Evolutionary conservation across 2,329 filamentous ascomycete species (phyloP).

Genomic region (Colletotrichum sansevieriae): DNA sequence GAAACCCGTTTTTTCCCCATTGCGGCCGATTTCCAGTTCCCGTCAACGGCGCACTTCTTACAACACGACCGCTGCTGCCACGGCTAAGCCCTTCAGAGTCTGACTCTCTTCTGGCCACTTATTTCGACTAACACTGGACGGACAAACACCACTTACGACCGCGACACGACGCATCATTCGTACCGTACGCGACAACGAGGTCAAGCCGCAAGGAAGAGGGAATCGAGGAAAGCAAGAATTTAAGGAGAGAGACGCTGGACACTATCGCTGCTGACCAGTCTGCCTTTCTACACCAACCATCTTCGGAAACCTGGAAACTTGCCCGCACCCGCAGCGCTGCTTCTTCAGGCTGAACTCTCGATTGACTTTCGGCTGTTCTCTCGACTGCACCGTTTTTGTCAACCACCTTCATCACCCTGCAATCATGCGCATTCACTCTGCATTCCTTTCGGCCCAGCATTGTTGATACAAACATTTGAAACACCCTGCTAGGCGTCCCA

Average conservation of each 20-base stretch:
- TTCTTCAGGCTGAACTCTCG: slow-evolving; percentile 21
- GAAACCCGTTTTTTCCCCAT: slow-evolving; percentile 22
- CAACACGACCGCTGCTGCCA: slow-evolving; percentile 7
- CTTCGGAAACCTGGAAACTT: slow-evolving; percentile 13
- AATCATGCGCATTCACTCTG: slow-evolving; percentile 43
- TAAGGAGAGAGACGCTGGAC: neutral
- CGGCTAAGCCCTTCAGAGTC: slow-evolving; percentile 4
- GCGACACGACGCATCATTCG: slow-evolving; percentile 32
- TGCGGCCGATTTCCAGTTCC: slow-evolving; percentile 1
- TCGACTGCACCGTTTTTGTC: slow-evolving; percentile 30
- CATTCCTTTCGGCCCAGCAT: slow-evolving; percentile 44
- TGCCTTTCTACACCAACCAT: too few species aligned
- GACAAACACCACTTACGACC: slow-evolving; percentile 19
- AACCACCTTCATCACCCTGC: slow-evolving; percentile 33
- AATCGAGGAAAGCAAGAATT: slow-evolving; percentile 4
- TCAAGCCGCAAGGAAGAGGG: neutral
- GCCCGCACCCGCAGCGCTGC: slow-evolving; percentile 20
- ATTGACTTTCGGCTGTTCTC: slow-evolving; percentile 20
- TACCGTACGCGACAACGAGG: slow-evolving; percentile 9
- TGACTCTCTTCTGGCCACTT: slow-evolving; percentile 20
- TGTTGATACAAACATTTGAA: slow-evolving; percentile 47
- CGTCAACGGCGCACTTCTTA: slow-evolving; percentile 7
- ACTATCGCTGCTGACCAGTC: too few species aligned
- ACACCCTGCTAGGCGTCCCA: slow-evolving; percentile 43
- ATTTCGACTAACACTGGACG: slow-evolving; percentile 29